phyloP scores from a whole-genome alignment of 305 asterid species.

The Fraxinus floribunda region DNA sequence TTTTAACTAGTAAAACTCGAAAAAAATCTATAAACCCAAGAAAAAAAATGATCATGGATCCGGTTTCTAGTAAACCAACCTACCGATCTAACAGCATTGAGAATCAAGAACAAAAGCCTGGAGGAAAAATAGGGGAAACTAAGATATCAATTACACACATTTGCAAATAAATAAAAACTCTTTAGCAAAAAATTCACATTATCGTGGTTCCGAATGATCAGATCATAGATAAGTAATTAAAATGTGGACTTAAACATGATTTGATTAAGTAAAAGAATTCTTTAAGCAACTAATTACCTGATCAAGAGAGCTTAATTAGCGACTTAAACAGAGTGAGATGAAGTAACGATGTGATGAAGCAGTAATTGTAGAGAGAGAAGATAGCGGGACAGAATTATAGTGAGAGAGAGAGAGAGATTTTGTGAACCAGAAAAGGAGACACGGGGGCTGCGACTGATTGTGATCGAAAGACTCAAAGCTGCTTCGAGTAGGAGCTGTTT shows the following conservation, averaged over 20 bases:
- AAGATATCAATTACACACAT: constrained; percentile 24
- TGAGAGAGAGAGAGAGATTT: neutral
- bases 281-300: constrained; percentile 24
- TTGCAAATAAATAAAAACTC: constrained; percentile 18
- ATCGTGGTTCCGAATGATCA: constrained; percentile 16
- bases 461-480: neutral
- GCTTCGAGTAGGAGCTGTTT: neutral
- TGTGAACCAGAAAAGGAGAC: neutral
- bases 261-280: constrained; percentile 3
- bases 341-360: neutral
- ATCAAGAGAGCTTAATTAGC: constrained; percentile 22
- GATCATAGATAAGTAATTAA: constrained; percentile 4
- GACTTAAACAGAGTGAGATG: constrained; percentile 9
- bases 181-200: neutral
- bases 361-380: neutral
- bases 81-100: constrained; percentile 35
- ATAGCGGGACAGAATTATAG: constrained; percentile 5
- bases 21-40: constrained; percentile 8
- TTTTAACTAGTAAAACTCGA: constrained; percentile 3
- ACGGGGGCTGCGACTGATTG: neutral
- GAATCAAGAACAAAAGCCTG: constrained; percentile 14
- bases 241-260: constrained; percentile 25
- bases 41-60: constrained; percentile 13
- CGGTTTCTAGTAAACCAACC: constrained; percentile 14
- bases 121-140: constrained; percentile 18